Evolutionary conservation across 2,329 filamentous ascomycete genomes (phyloP).

Genomic region (Phaeosphaeriaceae sp.): DNA sequence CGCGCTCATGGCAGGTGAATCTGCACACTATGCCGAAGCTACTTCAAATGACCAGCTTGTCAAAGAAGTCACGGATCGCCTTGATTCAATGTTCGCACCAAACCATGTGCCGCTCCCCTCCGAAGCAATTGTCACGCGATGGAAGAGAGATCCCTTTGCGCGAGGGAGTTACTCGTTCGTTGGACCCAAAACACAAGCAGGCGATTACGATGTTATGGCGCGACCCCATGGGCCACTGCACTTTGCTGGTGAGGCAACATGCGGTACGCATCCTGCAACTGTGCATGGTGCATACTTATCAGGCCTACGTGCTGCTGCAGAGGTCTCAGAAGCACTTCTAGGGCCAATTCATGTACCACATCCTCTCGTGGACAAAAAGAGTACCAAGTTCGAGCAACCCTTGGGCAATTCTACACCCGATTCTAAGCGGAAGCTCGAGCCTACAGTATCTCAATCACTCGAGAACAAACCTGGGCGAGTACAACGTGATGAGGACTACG

Average conservation of each 20-base stretch:
- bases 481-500: constrained; percentile 55
- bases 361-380: constrained; percentile 74
- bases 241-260: constrained; percentile 97
- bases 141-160: constrained; percentile 91
- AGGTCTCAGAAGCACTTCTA: constrained; percentile 79
- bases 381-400: constrained; percentile 31
- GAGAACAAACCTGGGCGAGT: constrained; percentile 30
- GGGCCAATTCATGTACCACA: constrained; percentile 78
- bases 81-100: constrained; percentile 74
- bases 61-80: constrained; percentile 77
- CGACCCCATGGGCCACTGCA: constrained; percentile 82
- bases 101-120: constrained; percentile 73
- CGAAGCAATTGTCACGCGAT: constrained; percentile 89
- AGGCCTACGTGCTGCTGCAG: constrained; percentile 85
- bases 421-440: constrained; percentile 32
- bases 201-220: constrained; percentile 94
- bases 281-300: constrained; percentile 97
- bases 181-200: constrained; percentile 77
- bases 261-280: constrained; percentile 92
- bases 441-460: constrained; percentile 18
- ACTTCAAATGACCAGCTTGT: constrained; percentile 78
- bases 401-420: constrained; percentile 18
- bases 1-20: constrained; percentile 93
- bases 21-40: constrained; percentile 85
- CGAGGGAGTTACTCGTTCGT: constrained; percentile 95